Base-by-base conservation (phyloP, 306 rosid genomes). In the Chamaecrista fasciculata region DNA sequence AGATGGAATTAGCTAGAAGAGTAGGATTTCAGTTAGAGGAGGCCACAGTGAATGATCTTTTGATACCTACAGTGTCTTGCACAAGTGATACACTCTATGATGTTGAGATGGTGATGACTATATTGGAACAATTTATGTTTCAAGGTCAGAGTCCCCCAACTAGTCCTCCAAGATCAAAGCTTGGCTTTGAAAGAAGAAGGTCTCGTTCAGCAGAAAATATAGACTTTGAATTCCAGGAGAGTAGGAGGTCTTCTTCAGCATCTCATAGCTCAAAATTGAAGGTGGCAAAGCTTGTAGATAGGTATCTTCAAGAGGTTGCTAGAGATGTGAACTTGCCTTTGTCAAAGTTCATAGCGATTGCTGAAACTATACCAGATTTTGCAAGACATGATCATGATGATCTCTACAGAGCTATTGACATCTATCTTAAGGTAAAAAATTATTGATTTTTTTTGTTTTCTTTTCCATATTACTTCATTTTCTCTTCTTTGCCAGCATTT, bases 321-420 rank as follows among this genome's bases (percentile, higher is more conserved):
- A 82, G 87, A 44, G 99, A 94, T 73, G 81, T 58, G 33, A 94
- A 89, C 73, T 82, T 94, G 77, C 81, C 86, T 0, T 77, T 94
- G 71, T 80, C 87, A 0, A 94, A 91, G 76, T 94, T 94, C 79
- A 78, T 86, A 70, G 75, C 82, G 39, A 79, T 94, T 56, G 92
- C 99, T 42, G 92, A 94, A 77, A 77, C 95, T 24, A 76, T 94
- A 46, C 99, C 96, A 23, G 97, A 84, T 52, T 94, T 94, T 72
- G 90, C 97, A n/a, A 86, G 99, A 77, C 80, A 79, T 69, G 97
- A 94, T 56, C 99, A 94, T 81, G 99, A 94, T 81, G 97, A 94
- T 60, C 88, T 94, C 80, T 94, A 94, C 90, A 78, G 82, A 69
- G 99, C 97, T 23, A 94, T 89, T 81, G 97, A 94, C 86, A 84